Conservation (phyloP, 805 yeast genomes). For the Wickerhamiella occidentalis region DNA sequence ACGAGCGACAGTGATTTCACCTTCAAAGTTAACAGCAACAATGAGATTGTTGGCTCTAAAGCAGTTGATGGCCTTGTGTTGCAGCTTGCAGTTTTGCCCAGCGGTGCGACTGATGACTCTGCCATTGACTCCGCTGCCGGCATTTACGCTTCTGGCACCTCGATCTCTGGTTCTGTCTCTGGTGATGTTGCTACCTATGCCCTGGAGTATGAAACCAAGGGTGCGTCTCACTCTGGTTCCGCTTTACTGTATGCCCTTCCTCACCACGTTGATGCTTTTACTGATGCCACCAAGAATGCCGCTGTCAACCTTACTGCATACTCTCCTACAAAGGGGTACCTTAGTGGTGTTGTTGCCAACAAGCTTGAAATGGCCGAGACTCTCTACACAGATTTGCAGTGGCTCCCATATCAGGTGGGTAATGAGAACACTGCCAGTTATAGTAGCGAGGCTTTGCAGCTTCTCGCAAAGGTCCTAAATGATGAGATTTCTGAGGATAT, state of each 20-base stretch:
- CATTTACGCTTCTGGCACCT: slow-evolving; percentile 42
- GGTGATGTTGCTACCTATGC: slow-evolving; percentile 38
- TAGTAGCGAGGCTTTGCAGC: slow-evolving; percentile 30
- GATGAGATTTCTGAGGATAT: slow-evolving; percentile 46
- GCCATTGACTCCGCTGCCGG: slow-evolving; percentile 59
- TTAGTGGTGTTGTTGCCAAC: slow-evolving; percentile 29
- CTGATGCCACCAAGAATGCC: slow-evolving; percentile 24
- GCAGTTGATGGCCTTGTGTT: slow-evolving; percentile 31
- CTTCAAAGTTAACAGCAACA: slow-evolving; percentile 28
- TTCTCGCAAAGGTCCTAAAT: slow-evolving; percentile 39
- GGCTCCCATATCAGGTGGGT: slow-evolving; percentile 41
- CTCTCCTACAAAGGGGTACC: slow-evolving; percentile 38
- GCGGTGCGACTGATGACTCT: slow-evolving; percentile 27
- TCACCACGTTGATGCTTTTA: slow-evolving; percentile 44
- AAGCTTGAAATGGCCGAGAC: slow-evolving; percentile 27
- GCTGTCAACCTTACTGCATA: slow-evolving; percentile 29
- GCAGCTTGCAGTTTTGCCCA: slow-evolving; percentile 42
- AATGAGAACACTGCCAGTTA: slow-evolving; percentile 32
- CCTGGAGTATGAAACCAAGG: slow-evolving; percentile 39
- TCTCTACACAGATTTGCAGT: slow-evolving; percentile 36
- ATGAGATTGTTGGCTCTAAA: slow-evolving; percentile 29
- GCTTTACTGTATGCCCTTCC: slow-evolving; percentile 52
- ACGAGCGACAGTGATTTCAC: slow-evolving; percentile 29
- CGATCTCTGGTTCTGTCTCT: slow-evolving; percentile 36
- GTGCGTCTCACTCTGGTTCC: slow-evolving; percentile 35